Conservation (phyloP, 805 yeast species). For the Metschnikowia continentalis region DNA sequence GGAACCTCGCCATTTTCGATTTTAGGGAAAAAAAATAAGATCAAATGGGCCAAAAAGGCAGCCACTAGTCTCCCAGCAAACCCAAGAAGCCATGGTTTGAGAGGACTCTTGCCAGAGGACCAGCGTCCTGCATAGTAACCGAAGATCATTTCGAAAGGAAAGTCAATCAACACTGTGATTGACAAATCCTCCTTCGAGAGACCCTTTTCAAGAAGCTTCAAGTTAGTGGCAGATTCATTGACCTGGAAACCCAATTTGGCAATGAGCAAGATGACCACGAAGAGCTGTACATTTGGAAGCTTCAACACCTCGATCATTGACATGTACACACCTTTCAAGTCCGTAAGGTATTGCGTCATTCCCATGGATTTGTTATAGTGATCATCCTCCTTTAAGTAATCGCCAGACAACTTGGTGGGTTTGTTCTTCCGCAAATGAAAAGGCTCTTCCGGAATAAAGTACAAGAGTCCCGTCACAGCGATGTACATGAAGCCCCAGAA, state of each 20-base stretch:
- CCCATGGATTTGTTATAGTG: constrained; percentile 19
- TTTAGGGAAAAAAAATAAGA: constrained; percentile 69
- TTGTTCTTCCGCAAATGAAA: constrained; percentile 37
- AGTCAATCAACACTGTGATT: constrained; percentile 85
- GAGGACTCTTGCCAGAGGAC: constrained; percentile 75
- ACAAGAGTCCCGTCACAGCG: constrained; percentile 57
- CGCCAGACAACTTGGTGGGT: constrained; percentile 26
- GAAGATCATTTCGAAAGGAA: constrained; percentile 91
- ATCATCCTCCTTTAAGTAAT: constrained; percentile 26
- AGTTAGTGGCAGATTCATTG: constrained; percentile 91
- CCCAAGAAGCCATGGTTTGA: constrained; percentile 87
- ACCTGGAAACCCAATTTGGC: constrained; percentile 93
- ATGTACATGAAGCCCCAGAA: constrained; percentile 77
- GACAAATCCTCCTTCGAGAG: constrained; percentile 91
- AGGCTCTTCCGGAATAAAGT: constrained; percentile 71
- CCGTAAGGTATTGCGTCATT: constrained; percentile 11
- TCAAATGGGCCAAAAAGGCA: constrained; percentile 69
- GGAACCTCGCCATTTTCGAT: constrained; percentile 40
- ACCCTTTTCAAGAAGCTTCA: constrained; percentile 87
- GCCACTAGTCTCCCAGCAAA: constrained; percentile 76
- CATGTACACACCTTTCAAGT: constrained; percentile 50
- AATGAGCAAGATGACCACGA: constrained; percentile 69
- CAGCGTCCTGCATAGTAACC: constrained; percentile 95
- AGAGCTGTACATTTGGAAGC: constrained; percentile 65
- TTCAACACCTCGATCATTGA: constrained; percentile 69